Evolutionary conservation across 2,329 filamentous ascomycete genomes (phyloP).

Genomic region (Talaromyces islandicus): DNA sequence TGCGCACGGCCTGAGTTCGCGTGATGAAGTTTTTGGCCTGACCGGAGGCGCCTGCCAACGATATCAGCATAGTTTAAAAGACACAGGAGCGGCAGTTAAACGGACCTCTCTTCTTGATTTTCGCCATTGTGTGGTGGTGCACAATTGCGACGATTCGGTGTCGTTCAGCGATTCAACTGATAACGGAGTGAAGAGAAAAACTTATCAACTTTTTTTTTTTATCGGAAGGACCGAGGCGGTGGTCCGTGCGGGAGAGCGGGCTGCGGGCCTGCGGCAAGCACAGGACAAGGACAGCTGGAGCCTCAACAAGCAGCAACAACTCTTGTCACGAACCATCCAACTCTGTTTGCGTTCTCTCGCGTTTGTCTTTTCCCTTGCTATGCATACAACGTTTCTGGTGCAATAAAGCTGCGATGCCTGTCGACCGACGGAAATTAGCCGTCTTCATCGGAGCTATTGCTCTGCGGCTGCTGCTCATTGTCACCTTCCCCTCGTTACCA

Average conservation of each 20-base stretch:
- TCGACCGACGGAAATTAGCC: conserved; percentile 55
- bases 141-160: conserved; percentile 19
- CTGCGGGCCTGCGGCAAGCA: conserved; percentile 12
- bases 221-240: conserved; percentile 20
- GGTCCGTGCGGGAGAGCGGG: conserved; percentile 24
- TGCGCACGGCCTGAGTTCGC: conserved; percentile 91
- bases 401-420: conserved; percentile 36
- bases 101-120: conserved; percentile 82
- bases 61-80: conserved; percentile 3
- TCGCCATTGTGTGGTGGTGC: conserved; percentile 52
- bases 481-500: conserved; percentile 74
- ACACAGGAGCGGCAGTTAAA: background rate
- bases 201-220: conserved; percentile 21
- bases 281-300: conserved; percentile 15
- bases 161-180: conserved; percentile 20
- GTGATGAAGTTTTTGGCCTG: conserved; percentile 98
- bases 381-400: background rate
- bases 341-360: background rate
- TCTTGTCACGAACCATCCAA: background rate
- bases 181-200: conserved; percentile 28
- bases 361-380: background rate
- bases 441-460: conserved; percentile 72
- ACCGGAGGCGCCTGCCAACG: conserved; percentile 63
- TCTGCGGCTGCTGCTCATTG: conserved; percentile 73
- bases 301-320: background rate